Evolutionary conservation across 306 rosid genomes (phyloP).

Genomic region (Sesbania bispinosa): DNA sequence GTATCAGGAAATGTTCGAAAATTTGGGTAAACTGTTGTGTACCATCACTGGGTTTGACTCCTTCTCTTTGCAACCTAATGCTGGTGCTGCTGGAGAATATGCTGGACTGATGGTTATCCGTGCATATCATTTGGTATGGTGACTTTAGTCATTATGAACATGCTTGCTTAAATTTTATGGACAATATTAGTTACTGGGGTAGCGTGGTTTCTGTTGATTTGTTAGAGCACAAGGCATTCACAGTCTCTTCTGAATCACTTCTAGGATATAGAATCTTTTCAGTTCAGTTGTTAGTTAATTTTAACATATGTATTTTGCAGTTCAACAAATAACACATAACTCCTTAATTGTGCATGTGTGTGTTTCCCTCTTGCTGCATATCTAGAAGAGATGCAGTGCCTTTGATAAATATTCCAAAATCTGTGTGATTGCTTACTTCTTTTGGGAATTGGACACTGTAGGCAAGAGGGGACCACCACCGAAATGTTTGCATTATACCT

Average conservation of each 20-base stretch:
- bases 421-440: constrained; percentile 11
- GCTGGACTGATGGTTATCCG: constrained; percentile 99
- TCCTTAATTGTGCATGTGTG: no score
- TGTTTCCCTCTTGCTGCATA: constrained; percentile 13
- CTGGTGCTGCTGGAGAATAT: constrained; percentile 99
- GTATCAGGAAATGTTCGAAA: constrained; percentile 85
- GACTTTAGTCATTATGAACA: constrained; percentile 11
- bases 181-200: not conserved
- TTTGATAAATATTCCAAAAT: not conserved
- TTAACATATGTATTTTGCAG: not conserved
- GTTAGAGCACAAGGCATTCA: not conserved
- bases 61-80: constrained; percentile 98
- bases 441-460: constrained; percentile 38
- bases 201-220: not conserved
- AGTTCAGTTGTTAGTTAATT: not conserved
- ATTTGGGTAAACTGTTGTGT: constrained; percentile 85
- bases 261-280: not conserved
- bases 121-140: constrained; percentile 82
- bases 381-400: constrained; percentile 6
- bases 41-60: constrained; percentile 95
- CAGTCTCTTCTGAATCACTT: constrained; percentile 4
- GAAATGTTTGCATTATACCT: constrained; percentile 95
- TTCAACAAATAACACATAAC: no score
- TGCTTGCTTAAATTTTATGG: constrained; percentile 9
- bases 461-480: constrained; percentile 96